Conservation (phyloP, 2,329 filamentous ascomycete species). For the Neopestalotiopsis clavispora region DNA sequence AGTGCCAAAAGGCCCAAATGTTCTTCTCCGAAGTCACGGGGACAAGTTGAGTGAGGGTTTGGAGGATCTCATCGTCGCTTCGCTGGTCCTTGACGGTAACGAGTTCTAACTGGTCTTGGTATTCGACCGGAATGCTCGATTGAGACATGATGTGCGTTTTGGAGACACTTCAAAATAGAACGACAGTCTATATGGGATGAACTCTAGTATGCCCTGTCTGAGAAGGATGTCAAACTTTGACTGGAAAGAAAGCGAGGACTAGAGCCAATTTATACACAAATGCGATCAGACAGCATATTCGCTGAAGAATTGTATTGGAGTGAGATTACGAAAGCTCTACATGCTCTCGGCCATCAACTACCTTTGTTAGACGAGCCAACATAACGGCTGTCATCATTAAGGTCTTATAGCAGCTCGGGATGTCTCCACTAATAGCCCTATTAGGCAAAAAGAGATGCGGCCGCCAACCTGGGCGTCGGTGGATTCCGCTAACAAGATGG, state of each 20-base stretch:
- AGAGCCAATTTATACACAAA: too few relatives aligned
- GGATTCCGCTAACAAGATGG: not conserved
- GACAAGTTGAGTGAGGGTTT: slow-evolving; percentile 16
- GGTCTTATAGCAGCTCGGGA: not conserved
- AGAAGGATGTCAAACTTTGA: not conserved
- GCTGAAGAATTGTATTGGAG: too few relatives aligned
- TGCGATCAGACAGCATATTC: too few relatives aligned
- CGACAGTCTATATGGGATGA: not conserved
- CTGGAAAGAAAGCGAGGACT: too few relatives aligned
- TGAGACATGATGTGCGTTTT: not conserved
- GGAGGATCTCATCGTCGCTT: slow-evolving; percentile 27
- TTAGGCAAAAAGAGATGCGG: not conserved
- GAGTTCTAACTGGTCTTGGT: slow-evolving; percentile 23
- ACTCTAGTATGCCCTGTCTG: not conserved
- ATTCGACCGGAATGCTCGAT: slow-evolving; percentile 22
- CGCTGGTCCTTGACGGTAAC: slow-evolving; percentile 20
- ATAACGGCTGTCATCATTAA: slow-evolving; percentile 3
- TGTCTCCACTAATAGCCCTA: slow-evolving; percentile 8
- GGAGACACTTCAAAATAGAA: not conserved
- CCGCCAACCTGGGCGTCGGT: not conserved
- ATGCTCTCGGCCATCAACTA: not conserved
- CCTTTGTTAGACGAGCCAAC: slow-evolving; percentile 36
- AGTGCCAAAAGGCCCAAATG: slow-evolving; percentile 49
- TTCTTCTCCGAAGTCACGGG: slow-evolving; percentile 45
- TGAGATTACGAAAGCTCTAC: too few relatives aligned